phyloP scores from a whole-genome alignment of 768 basidiomycete genomes.

The Tricholoma terreum region DNA sequence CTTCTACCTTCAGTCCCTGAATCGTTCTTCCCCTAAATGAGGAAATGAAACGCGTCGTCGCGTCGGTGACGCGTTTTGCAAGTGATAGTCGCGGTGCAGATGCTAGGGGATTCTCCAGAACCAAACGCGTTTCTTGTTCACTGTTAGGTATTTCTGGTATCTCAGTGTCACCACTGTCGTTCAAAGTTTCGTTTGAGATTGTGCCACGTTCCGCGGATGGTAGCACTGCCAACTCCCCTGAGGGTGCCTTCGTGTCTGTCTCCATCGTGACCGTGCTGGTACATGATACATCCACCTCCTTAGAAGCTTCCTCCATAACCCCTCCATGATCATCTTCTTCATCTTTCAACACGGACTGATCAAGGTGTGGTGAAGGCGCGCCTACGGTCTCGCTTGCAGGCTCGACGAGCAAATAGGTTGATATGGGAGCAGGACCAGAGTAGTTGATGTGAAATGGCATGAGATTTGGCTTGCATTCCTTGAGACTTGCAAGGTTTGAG shows the following conservation, averaged over 20 bases:
- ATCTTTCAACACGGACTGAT: conserved; percentile 1
- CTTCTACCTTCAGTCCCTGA: conserved; percentile 57
- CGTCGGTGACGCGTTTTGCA: conserved; percentile 22
- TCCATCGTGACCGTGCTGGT: background rate
- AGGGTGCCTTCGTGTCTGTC: background rate
- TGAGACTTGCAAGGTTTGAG: background rate
- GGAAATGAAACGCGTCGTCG: conserved; percentile 47
- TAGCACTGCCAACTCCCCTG: background rate
- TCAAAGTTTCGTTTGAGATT: background rate
- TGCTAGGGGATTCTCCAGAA: background rate
- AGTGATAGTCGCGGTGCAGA: conserved; percentile 5
- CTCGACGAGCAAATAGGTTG: conserved; percentile 68
- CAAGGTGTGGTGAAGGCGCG: conserved; percentile 14
- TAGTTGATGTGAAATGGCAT: conserved; percentile 84
- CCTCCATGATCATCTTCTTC: conserved; percentile 3
- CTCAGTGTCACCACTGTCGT: background rate
- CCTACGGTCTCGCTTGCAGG: conserved; percentile 31
- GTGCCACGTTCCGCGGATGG: background rate
- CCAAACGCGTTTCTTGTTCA: background rate
- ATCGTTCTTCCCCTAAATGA: conserved; percentile 76
- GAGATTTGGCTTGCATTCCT: conserved; percentile 56
- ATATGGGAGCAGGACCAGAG: conserved; percentile 67
- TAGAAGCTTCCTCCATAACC: background rate
- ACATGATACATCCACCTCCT: background rate
- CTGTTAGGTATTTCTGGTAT: background rate